These are phyloP conservation scores for Coleophoma cylindrospora DNA, from an alignment of 2,329 filamentous ascomycete genomes.

Conservation along the genomic window DNA sequence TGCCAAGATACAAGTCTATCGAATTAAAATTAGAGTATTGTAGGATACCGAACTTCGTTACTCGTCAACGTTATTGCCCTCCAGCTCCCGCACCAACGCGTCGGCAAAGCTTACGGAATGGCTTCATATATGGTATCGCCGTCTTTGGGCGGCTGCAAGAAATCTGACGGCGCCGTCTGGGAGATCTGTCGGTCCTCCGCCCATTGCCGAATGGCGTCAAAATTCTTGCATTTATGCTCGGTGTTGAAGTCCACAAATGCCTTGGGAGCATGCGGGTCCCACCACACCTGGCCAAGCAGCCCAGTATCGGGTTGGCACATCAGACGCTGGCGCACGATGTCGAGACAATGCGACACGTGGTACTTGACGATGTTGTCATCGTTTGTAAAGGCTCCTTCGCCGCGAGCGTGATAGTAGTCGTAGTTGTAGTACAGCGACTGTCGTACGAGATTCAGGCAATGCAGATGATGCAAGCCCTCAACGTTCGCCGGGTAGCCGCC, in stretches of 20 bases:
- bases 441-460: slow-evolving; percentile 50
- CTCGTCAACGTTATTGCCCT: no score
- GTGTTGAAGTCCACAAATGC: slow-evolving; percentile 50
- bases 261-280: slow-evolving; percentile 32
- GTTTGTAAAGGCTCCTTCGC: slow-evolving; percentile 43
- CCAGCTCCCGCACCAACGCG: no score
- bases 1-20: no score
- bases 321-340: slow-evolving; percentile 48
- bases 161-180: slow-evolving; percentile 18
- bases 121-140: slow-evolving; percentile 14
- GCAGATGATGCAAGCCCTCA: slow-evolving; percentile 41
- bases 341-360: slow-evolving; percentile 50
- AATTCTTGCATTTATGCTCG: slow-evolving; percentile 46
- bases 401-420: slow-evolving; percentile 40
- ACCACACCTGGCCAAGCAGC: slow-evolving; percentile 50
- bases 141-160: slow-evolving; percentile 17
- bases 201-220: slow-evolving; percentile 45
- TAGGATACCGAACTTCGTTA: no score
- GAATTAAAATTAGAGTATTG: no score
- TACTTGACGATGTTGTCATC: slow-evolving; percentile 40
- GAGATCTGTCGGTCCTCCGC: slow-evolving; percentile 40
- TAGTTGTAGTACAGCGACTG: slow-evolving; percentile 47
- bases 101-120: slow-evolving; percentile 14
- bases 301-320: slow-evolving; percentile 50
- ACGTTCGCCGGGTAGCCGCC: slow-evolving; percentile 45